Evolutionary conservation across 306 rosid species (phyloP).

Genomic region (Acacia melanoxylon): DNA sequence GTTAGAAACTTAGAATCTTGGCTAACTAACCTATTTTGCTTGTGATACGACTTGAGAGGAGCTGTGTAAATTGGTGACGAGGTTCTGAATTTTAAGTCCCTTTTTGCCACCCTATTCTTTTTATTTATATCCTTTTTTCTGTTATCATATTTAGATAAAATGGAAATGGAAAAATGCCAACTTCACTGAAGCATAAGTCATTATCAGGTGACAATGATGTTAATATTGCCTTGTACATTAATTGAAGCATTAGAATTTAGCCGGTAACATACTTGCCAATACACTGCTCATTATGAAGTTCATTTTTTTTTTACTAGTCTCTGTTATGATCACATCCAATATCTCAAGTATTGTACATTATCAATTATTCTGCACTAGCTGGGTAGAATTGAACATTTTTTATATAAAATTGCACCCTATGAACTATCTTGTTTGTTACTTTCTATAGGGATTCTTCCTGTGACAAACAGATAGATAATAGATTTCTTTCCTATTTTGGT

Average conservation of each 20-base stretch:
- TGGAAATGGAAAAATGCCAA: slow-evolving; percentile 2
- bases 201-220: background rate
- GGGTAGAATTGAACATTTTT: background rate
- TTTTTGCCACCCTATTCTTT: background rate
- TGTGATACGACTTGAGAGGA: background rate
- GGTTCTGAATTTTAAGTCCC: background rate
- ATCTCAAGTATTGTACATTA: background rate
- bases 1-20: background rate
- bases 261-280: background rate
- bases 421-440: background rate
- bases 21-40: background rate
- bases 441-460: slow-evolving; percentile 13
- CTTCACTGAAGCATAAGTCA: background rate
- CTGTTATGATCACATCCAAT: background rate
- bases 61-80: background rate
- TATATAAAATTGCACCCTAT: background rate
- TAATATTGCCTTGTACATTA: background rate
- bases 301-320: background rate
- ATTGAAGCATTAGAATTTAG: slow-evolving; percentile 3
- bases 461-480: background rate
- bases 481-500: slow-evolving; percentile 18
- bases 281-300: background rate
- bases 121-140: background rate
- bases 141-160: background rate
- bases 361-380: background rate